Conservation (phyloP, 176 grass and related monocot species). For the Avena eriantha region DNA sequence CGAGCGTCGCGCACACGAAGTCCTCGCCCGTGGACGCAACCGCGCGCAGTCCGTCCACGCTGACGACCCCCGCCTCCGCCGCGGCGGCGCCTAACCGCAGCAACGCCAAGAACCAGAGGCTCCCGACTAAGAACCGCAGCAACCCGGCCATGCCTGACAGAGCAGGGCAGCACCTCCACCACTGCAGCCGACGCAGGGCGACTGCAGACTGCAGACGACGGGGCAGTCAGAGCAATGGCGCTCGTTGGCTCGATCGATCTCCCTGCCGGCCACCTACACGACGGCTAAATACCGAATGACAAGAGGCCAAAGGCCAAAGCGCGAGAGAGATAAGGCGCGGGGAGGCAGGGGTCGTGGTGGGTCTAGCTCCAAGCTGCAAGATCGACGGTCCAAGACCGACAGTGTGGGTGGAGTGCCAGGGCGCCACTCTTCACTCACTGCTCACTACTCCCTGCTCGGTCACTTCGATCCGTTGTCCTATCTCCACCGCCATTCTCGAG, state of each 20-base stretch:
- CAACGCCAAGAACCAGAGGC: conserved; percentile 53
- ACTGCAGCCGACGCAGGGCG: neutral
- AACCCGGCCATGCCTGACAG: neutral
- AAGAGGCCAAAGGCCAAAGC: conserved; percentile 6
- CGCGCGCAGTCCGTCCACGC: conserved; percentile 57
- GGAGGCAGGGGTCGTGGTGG: neutral
- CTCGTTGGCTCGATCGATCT: neutral
- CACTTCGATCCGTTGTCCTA: neutral
- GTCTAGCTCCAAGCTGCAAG: neutral
- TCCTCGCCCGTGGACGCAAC: conserved; percentile 74
- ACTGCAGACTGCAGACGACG: neutral
- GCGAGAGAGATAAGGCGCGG: neutral
- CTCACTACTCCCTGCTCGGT: neutral
- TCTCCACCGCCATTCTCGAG: conserved; percentile 16
- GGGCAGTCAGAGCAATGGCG: neutral
- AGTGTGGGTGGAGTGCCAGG: neutral
- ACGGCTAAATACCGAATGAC: conserved; percentile 50
- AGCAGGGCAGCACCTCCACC: neutral
- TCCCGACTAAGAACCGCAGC: conserved; percentile 11
- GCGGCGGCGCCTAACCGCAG: conserved; percentile 38
- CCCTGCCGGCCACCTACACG: conserved; percentile 31
- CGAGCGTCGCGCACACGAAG: conserved; percentile 91
- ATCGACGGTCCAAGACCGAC: conserved; percentile 6
- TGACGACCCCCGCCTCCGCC: neutral
- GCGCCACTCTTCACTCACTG: neutral